These are phyloP conservation scores for Boechera divaricarpa DNA, from an alignment of 345 rosid genomes.

Conservation along the genomic window DNA sequence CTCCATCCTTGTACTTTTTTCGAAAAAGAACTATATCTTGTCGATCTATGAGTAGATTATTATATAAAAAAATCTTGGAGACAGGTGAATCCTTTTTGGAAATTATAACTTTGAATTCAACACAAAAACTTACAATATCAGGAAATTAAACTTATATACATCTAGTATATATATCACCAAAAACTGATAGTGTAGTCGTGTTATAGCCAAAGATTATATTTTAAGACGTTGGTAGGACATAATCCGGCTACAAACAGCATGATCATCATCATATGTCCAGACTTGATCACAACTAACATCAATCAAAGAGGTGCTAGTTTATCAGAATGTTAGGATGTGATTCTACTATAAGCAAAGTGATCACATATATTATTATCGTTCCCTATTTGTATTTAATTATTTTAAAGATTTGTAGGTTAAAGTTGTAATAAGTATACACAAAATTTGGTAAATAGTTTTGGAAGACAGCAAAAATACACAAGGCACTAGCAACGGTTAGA, in stretches of 20 bases:
- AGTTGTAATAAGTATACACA: not conserved
- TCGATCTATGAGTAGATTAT: constrained; percentile 22
- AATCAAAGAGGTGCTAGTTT: not conserved
- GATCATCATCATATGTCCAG: not conserved
- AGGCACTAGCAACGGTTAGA: constrained; percentile 47
- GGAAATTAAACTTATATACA: not conserved
- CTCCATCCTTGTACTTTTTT: constrained; percentile 40
- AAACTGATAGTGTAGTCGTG: not conserved
- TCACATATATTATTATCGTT: not conserved
- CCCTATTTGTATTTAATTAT: not conserved
- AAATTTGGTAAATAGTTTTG: constrained; percentile 33
- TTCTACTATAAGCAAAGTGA: constrained; percentile 6
- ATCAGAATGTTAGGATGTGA: constrained; percentile 19
- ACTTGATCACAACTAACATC: constrained; percentile 15
- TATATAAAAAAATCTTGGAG: not conserved
- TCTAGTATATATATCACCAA: not conserved
- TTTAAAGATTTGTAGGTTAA: not conserved
- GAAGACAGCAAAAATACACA: constrained; percentile 35
- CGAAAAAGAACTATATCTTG: constrained; percentile 30
- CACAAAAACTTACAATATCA: constrained; percentile 4
- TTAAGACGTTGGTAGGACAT: not conserved
- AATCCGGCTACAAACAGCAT: not conserved
- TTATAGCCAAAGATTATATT: not conserved
- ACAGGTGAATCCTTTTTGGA: constrained; percentile 14
- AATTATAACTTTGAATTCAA: not conserved